phyloP scores from a whole-genome alignment of 768 basidiomycete genomes.

The Daedalea quercina region DNA sequence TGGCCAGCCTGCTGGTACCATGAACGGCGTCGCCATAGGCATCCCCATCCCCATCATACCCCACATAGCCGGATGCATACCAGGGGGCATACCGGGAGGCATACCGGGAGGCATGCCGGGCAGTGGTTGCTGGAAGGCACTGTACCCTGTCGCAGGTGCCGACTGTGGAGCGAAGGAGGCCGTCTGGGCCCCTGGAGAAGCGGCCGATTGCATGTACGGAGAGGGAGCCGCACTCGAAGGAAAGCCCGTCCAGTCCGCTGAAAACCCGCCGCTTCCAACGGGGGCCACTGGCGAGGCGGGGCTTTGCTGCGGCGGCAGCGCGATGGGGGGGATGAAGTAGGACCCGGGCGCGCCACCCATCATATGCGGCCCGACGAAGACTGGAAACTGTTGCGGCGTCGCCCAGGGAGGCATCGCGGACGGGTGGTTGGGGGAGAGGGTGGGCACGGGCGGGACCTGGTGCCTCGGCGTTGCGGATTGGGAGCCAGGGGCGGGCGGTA shows the following conservation, averaged over 20 bases:
- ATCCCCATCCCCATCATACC: constrained; percentile 2
- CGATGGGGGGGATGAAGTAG: constrained; percentile 26
- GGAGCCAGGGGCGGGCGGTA: constrained; percentile 23
- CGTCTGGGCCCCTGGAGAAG: constrained; percentile 6
- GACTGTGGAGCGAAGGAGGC: constrained; percentile 1
- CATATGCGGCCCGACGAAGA: constrained; percentile 11
- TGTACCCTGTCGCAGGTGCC: constrained; percentile 19
- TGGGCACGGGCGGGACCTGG: constrained; percentile 22
- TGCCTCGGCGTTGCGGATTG: constrained; percentile 13
- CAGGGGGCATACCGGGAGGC: constrained; percentile 5
- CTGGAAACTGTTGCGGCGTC: constrained; percentile 11
- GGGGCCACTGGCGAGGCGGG: constrained; percentile 11
- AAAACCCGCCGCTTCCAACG: constrained; percentile 16
- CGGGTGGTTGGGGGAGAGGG: constrained; percentile 13
- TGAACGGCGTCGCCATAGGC: constrained; percentile 3
- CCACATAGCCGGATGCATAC: constrained; percentile 5
- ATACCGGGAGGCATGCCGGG: constrained; percentile 18
- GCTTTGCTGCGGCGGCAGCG: constrained; percentile 16
- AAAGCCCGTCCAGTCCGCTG: constrained; percentile 26
- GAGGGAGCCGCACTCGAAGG: constrained; percentile 6
- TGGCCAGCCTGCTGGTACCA: constrained; percentile 16
- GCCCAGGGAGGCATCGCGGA: constrained; percentile 14
- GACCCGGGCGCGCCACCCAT: constrained; percentile 18
- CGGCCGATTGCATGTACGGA: constrained; percentile 6
- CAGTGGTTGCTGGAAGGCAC: constrained; percentile 26